Evolutionary conservation across 768 basidiomycete species (phyloP), one percentile per base, ranked within the genome.

Genomic region (Lyophyllum shimeji): DNA sequence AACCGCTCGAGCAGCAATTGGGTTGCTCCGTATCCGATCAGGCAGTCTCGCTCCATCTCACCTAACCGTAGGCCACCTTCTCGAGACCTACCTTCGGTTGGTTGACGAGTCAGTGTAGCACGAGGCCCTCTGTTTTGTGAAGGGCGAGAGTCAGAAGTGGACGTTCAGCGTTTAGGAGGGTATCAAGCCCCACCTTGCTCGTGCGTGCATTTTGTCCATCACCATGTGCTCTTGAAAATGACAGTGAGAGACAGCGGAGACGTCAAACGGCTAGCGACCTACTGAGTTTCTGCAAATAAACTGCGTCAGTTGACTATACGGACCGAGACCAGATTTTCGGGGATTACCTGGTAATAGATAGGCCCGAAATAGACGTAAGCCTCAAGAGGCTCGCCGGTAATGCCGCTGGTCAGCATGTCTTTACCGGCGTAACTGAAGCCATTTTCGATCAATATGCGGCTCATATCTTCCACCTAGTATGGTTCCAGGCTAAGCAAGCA

Each of bases 171-270:
- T 44, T 49, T 29, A 39, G 23, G 24, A 52, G 54, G 44, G 37
- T 25, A 8, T 57, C 45, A 54, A 58, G 49, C 65, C 79, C 64
- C 70, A 88, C 93, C 93, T 89, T 49, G 97, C 95, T 55, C 97
- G 88, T 61, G 97, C 97, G 65, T 99, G 97, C 97, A 99, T 99
- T 80, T 99, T 99, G 80, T 99, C 97, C 88, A 98, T 90, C 49
- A 98, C 96, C 96, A 98, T 98, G 76, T 96, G 95, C 77, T 95
- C 87, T 90, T 62, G 39, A 58, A 13, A 20, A 56, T 21, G 39
- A 40, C 52, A 57, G 60, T 56, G 51, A 63, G 60, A 64, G n/a
- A 62, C 46, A 53, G 37, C 48, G 39, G 45, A 29, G n/a, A 24
- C 17, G 44, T 43, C 20, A 29, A 43, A 21, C 18, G 45, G 25